phyloP scores from a whole-genome alignment of 331 rosid species.

The Acacia concinna region DNA sequence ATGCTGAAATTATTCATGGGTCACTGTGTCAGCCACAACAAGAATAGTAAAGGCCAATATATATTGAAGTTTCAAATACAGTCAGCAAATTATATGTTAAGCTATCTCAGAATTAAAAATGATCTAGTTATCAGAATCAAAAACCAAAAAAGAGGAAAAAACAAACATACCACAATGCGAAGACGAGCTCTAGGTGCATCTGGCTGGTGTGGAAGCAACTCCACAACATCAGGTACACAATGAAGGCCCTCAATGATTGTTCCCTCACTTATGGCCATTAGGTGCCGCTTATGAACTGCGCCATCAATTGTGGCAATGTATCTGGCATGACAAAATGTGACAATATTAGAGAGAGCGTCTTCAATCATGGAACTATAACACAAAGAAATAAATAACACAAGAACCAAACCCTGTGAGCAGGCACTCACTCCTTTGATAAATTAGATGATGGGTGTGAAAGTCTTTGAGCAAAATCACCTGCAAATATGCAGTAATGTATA shows the following conservation, averaged over 20 bases:
- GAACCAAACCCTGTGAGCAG: constrained; percentile 16
- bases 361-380: constrained; percentile 15
- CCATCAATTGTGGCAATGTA: constrained; percentile 87
- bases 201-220: constrained; percentile 72
- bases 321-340: constrained; percentile 47
- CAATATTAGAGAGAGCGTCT: constrained; percentile 25
- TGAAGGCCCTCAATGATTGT: constrained; percentile 70
- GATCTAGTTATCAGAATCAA: constrained; percentile 17
- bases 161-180: constrained; percentile 71
- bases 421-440: constrained; percentile 80
- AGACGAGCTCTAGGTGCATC: constrained; percentile 69
- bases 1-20: constrained; percentile 7
- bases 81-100: not conserved
- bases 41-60: not conserved
- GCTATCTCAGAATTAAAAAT: constrained; percentile 17
- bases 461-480: constrained; percentile 94
- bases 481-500: constrained; percentile 30
- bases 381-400: not conserved
- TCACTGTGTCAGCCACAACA: not conserved
- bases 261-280: constrained; percentile 73
- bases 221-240: constrained; percentile 81
- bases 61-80: not conserved
- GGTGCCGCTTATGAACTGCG: constrained; percentile 67
- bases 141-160: not conserved
- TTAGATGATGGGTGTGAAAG: constrained; percentile 88